Conservation (phyloP, 148 eudicot genomes). For the Rhododendron henanense region DNA sequence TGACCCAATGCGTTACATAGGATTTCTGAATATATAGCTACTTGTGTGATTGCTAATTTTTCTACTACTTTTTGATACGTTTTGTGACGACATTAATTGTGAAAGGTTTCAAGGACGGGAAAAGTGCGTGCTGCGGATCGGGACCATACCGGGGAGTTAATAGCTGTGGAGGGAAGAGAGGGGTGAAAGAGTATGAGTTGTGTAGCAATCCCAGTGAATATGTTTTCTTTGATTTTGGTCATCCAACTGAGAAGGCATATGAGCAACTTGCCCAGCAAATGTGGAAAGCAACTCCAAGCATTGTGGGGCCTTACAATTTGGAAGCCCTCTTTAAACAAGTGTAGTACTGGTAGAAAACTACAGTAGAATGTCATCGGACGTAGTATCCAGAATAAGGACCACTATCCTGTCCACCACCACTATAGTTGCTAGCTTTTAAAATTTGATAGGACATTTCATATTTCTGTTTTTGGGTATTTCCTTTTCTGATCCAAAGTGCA, state of each 20-base stretch:
- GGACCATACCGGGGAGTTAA: conserved; percentile 37
- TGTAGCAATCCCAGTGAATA: conserved; percentile 39
- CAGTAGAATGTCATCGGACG: no score
- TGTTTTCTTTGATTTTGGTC: conserved; percentile 45
- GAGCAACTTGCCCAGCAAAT: not conserved
- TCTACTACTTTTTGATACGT: not conserved
- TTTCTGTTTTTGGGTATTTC: no score
- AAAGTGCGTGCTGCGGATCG: conserved; percentile 46
- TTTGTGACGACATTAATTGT: not conserved
- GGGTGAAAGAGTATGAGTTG: conserved; percentile 23
- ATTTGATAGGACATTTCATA: not conserved
- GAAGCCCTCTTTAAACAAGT: not conserved
- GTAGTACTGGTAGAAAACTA: not conserved
- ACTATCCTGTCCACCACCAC: no score
- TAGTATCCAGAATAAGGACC: no score
- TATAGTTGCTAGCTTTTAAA: not conserved
- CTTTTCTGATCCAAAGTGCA: not conserved
- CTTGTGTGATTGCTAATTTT: not conserved
- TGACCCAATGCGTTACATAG: no score
- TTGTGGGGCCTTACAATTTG: not conserved
- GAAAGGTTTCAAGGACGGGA: conserved; percentile 36
- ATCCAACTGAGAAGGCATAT: not conserved
- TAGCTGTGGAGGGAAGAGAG: conserved; percentile 59
- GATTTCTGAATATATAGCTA: no score
- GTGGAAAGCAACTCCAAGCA: not conserved